Percentiles rank a stretch among this genome's conserved stretches.
Evolutionary conservation across 495 filamentous ascomycete genomes (phyloP).

Genomic region (Clavariopsis aquatica): DNA sequence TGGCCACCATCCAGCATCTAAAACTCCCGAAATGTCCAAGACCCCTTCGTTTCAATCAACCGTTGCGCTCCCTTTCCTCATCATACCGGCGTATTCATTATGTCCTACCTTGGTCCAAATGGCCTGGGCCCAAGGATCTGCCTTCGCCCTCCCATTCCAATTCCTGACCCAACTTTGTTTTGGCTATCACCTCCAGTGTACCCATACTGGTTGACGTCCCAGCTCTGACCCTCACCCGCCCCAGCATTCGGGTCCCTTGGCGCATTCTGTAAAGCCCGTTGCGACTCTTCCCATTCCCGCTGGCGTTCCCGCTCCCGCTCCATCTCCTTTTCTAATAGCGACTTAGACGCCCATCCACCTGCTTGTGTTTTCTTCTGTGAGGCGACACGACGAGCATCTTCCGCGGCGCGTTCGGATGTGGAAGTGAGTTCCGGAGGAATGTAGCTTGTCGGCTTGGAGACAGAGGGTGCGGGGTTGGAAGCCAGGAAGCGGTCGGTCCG

Average conservation of each 20-base stretch:
- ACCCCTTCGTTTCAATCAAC: background rate
- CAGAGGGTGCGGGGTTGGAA: constrained; percentile 53
- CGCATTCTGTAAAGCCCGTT: constrained; percentile 67
- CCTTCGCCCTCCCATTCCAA: constrained; percentile 70
- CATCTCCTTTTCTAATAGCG: constrained; percentile 91
- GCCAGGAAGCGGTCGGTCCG: constrained; percentile 52
- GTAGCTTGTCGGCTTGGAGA: constrained; percentile 51
- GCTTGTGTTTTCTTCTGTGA: constrained; percentile 70
- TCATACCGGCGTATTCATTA: background rate
- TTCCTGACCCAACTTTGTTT: constrained; percentile 68
- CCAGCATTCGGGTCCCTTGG: constrained; percentile 50
- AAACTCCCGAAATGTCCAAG: background rate
- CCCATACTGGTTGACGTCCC: constrained; percentile 89
- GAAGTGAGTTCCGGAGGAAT: constrained; percentile 59
- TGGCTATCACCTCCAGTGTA: constrained; percentile 82
- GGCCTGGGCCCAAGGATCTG: constrained; percentile 82
- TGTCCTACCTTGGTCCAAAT: constrained; percentile 23
- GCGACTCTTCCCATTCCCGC: constrained; percentile 91
- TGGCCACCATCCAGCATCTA: background rate
- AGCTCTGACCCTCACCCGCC: constrained; percentile 57
- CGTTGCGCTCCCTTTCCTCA: background rate
- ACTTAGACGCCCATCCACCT: constrained; percentile 75
- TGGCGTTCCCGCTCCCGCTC: constrained; percentile 91
- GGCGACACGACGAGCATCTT: constrained; percentile 65
- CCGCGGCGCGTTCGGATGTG: constrained; percentile 65